Evolutionary conservation across 495 filamentous ascomycete genomes (phyloP).

Genomic region (Talaromyces stipitatus): DNA sequence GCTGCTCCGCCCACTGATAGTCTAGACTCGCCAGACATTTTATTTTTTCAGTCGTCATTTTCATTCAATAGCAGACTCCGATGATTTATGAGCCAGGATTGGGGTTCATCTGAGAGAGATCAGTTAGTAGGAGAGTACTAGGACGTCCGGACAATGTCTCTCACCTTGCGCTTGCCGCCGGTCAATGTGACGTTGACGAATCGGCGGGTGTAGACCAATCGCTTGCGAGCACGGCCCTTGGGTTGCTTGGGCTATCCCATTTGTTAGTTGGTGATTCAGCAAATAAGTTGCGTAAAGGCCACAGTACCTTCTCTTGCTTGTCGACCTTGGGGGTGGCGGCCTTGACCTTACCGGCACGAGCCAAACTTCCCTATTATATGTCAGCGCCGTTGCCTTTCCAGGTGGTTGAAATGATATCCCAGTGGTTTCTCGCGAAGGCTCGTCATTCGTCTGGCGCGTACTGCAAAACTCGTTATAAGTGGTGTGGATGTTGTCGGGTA

Average conservation of each 20-base stretch:
- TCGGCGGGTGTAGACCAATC: conserved; percentile 90
- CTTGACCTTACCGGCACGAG: conserved; percentile 71
- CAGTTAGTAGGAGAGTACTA: too few relatives aligned
- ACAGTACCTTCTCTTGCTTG: conserved; percentile 10
- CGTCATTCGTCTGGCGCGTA: background rate
- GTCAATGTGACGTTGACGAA: conserved; percentile 99
- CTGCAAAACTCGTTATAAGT: background rate
- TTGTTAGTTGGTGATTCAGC: background rate
- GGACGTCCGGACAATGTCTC: too few relatives aligned
- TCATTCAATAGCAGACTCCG: conserved; percentile 1
- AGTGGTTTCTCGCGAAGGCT: background rate
- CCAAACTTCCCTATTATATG: conserved; percentile 7
- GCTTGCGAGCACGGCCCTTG: conserved; percentile 98
- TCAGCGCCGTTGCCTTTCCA: background rate
- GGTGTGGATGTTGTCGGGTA: background rate
- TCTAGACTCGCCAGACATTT: background rate
- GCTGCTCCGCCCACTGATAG: background rate
- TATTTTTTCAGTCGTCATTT: conserved; percentile 1
- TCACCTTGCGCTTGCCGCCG: conserved; percentile 97
- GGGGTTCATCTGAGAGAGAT: conserved; percentile 30
- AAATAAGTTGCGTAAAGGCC: too few relatives aligned
- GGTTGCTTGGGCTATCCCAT: conserved; percentile 53
- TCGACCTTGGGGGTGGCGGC: conserved; percentile 84
- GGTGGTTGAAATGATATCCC: background rate
- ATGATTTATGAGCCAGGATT: conserved; percentile 23